Evolutionary conservation across 306 rosid genomes (phyloP), one percentile per base, ranked within the genome.

Genomic region (Cajanus cajan): DNA sequence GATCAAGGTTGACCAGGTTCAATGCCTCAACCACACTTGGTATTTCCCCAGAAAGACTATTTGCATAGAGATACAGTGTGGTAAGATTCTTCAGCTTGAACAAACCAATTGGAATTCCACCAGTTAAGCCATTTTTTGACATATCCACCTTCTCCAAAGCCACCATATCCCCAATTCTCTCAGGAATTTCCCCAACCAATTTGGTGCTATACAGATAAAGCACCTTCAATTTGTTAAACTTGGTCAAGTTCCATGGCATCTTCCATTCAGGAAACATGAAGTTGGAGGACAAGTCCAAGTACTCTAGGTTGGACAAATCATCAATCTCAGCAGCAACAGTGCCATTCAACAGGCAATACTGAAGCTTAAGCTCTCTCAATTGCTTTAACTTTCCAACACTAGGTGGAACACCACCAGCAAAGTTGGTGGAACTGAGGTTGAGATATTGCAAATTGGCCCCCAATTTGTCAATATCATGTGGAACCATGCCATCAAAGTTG

Each of bases 401-500:
- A 21, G 80, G 1, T 45, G 85, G 85, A 68, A 82, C 73, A 45
- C 55, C 85, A 48, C 85, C 85, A 47, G 10, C 1, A 76, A 82
- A 76, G 5, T 82, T 76, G 15, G 85, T 82, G 11, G 81, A 76
- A 69, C 85, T 39, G 76, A 82, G 78, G 36, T 68, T 58, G 54
- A 82, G 85, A 34, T 58, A 82, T 40, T 77, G 64, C 78, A 82
- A 76, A 48, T 28, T 41, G 25, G 48, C 7, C 50, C 73, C 1
- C 66, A 76, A 76, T 6, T 21, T 9, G 18, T 39, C 73, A 59
- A 82, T 76, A 11, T 82, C 85, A 45, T 25, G 11, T n/a, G 85
- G 85, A 36, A 82, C 71, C 5, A n/a, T 48, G 34, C 85, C 85
- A 76, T 75, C 78, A 76, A 82, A 82, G 8, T 82, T 82, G 78